Evolutionary conservation across 768 basidiomycete genomes (phyloP).

Genomic region (Lactarius akahatsu): DNA sequence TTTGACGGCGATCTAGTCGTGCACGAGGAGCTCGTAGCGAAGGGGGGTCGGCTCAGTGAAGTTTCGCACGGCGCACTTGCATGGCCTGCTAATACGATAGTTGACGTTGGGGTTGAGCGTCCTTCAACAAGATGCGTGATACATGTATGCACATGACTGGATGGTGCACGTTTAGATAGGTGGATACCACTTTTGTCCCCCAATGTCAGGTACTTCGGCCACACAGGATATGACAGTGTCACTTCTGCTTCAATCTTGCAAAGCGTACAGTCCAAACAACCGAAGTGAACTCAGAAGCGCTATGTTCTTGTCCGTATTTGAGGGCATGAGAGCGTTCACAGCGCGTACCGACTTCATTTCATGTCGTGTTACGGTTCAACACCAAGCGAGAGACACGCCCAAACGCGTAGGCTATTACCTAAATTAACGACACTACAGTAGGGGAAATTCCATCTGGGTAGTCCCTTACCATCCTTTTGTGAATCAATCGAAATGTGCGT

Average conservation of each 20-base stretch:
- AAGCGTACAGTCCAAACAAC: not conserved
- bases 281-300: not conserved
- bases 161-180: not conserved
- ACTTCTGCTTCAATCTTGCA: not conserved
- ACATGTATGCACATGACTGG: not conserved
- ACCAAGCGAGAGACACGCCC: not conserved
- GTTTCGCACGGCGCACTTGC: constrained; percentile 19
- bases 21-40: constrained; percentile 14
- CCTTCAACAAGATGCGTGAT: too few relatives aligned
- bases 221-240: not conserved
- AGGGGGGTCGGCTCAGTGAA: constrained; percentile 15
- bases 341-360: not conserved
- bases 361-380: not conserved
- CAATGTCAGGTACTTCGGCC: not conserved
- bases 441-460: not conserved
- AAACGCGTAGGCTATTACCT: not conserved
- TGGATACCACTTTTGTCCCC: not conserved
- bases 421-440: not conserved
- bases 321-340: not conserved
- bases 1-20: constrained; percentile 11
- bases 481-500: constrained; percentile 58
- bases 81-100: constrained; percentile 12
- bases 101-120: not conserved
- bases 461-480: not conserved
- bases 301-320: not conserved